Percentiles rank a stretch among this genome's conserved stretches.
These are phyloP conservation scores for Sapria himalayana DNA, from an alignment of 345 rosid genomes.

Conservation along the genomic window DNA sequence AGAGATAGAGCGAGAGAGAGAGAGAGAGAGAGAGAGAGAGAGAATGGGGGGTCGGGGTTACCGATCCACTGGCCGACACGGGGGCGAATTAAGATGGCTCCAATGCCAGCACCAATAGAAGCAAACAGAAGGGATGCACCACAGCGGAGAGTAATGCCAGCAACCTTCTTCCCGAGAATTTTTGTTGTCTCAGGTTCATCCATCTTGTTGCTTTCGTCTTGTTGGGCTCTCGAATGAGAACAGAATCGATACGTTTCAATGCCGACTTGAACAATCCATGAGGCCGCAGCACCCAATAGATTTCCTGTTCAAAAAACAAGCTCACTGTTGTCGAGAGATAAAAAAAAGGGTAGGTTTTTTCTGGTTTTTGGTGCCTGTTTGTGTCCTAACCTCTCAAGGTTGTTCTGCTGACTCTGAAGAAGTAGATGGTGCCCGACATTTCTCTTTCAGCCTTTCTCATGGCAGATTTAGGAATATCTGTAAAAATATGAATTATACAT, in stretches of 20 bases:
- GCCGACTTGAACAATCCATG: slow-evolving; percentile 83
- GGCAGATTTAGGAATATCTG: slow-evolving; percentile 78
- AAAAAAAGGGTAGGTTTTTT: no score
- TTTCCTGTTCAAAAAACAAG: slow-evolving; percentile 50
- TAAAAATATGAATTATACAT: no score
- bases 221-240: slow-evolving; percentile 14
- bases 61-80: slow-evolving; percentile 89
- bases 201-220: slow-evolving; percentile 18
- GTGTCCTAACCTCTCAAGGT: slow-evolving; percentile 65
- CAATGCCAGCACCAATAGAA: slow-evolving; percentile 79
- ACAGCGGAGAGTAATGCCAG: slow-evolving; percentile 42
- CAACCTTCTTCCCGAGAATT: slow-evolving; percentile 57
- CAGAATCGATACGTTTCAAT: slow-evolving; percentile 49
- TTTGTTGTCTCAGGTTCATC: slow-evolving; percentile 25
- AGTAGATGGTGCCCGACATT: slow-evolving; percentile 35
- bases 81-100: slow-evolving; percentile 55
- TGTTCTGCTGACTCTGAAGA: slow-evolving; percentile 57
- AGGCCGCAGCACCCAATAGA: slow-evolving; percentile 54
- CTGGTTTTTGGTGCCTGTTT: no score
- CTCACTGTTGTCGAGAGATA: no score
- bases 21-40: no score
- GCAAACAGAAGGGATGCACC: slow-evolving; percentile 71
- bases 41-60: no score
- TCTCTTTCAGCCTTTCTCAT: slow-evolving; percentile 68
- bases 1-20: no score